Base-by-base conservation (phyloP, 768 basidiomycete genomes). In the Leccinum disarticulatum region DNA sequence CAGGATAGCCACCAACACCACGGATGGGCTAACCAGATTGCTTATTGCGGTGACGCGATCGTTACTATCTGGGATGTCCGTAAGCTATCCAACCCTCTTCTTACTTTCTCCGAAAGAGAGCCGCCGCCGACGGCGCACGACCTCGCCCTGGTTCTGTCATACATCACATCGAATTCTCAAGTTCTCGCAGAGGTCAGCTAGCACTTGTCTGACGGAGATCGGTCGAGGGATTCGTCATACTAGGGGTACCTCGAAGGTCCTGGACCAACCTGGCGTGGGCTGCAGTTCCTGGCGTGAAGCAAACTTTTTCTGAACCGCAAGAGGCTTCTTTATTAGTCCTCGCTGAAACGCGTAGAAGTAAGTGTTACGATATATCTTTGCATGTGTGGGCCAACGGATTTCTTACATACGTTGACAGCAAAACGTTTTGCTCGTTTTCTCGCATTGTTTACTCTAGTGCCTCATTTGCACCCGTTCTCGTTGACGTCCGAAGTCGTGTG, bases 31-130 rank as follows among this genome's bases (percentile, higher is more conserved):
- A 80, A 89, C 65, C 84, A 90, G 8, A 77, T 95, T 30, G 89
- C 86, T 2, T 84, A 81, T 53, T 87, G 82, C 59, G 88, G 88
- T 0, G 93, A 95, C 55, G 84, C 83, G 0, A 70, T 78, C 0
- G 82, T 92, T n/a, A 85, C 83, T 1, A 68, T 95, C 11, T 95
- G 91, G 91, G 93, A 95, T 67, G 74, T 82, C 1, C 82, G 93
- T 28, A 83, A 78, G 46, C 74, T 91, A 22, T 72, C 76, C 6
- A 79, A 82, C 50, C 87, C 91, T 1, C 68, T 92, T 11, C 73
- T 95, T 27, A 81, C 80, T 6, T 94, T 95, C 72, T 83, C 87
- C 4, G 89, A 91, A 63, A 85, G 80, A 56, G 93, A 95, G 91
- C 90, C 1, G 73, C 80, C 15, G 87, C 85, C 0, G 90, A 92